These are phyloP conservation scores for Tripidium arundinaceum DNA, from an alignment of 202 grass and related monocot species.

Conservation along the genomic window DNA sequence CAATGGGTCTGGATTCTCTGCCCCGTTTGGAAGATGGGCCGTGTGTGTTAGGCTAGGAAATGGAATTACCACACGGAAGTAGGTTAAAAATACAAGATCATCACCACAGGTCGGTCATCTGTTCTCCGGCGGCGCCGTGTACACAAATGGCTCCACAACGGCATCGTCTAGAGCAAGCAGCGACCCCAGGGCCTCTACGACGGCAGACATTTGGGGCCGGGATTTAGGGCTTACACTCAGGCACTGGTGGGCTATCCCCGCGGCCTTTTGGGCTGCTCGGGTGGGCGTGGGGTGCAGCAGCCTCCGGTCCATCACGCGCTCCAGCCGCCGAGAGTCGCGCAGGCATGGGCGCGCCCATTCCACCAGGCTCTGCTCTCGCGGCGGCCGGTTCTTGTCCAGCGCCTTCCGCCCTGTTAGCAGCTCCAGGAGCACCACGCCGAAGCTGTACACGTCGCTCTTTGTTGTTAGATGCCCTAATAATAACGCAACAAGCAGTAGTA, in stretches of 20 bases:
- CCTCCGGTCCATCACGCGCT: conserved; percentile 38
- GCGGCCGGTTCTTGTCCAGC: conserved; percentile 47
- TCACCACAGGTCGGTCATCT: not conserved
- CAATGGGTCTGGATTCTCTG: too few species aligned
- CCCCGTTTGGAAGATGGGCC: too few species aligned
- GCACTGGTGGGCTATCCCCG: conserved; percentile 41
- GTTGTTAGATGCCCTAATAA: conserved; percentile 52
- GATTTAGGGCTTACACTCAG: conserved; percentile 49
- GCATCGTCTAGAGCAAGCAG: conserved; percentile 45
- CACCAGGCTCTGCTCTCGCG: conserved; percentile 51
- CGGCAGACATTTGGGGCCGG: conserved; percentile 44
- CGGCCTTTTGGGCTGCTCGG: conserved; percentile 44
- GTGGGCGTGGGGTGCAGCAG: conserved; percentile 44
- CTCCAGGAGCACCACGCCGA: conserved; percentile 78
- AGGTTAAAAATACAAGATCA: too few species aligned
- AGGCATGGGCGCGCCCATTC: conserved; percentile 56
- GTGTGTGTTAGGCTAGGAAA: too few species aligned
- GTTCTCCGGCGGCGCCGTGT: conserved; percentile 31
- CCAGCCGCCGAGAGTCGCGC: conserved; percentile 35
- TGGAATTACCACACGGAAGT: too few species aligned
- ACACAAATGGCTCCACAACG: conserved; percentile 45
- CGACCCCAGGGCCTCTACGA: conserved; percentile 49
- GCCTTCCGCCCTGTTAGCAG: conserved; percentile 50
- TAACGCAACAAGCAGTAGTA: not conserved
- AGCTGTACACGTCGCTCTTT: conserved; percentile 92